Evolutionary conservation across 371 early-diverging fungal species (phyloP).

Genomic region (Sporodiniella umbellata): DNA sequence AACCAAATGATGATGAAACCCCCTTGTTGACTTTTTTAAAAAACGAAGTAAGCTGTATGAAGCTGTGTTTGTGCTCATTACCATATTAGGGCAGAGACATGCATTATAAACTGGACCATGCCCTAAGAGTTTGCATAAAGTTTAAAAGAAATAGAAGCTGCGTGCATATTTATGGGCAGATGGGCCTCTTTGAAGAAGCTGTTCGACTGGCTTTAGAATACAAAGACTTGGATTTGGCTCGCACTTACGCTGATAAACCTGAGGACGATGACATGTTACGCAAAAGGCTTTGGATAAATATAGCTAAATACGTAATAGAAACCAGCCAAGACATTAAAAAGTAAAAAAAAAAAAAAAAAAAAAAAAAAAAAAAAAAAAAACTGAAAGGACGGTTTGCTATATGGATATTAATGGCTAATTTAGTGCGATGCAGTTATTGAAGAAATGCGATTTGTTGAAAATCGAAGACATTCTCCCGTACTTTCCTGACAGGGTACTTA

Average conservation of each 20-base stretch:
- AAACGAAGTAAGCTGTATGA: constrained; percentile 51
- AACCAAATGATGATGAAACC: constrained; percentile 60
- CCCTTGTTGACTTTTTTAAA: constrained; percentile 67
- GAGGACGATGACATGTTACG: constrained; percentile 72
- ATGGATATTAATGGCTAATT: no score
- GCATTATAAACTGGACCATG: constrained; percentile 85
- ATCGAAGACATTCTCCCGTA: constrained; percentile 94
- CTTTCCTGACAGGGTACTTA: constrained; percentile 92
- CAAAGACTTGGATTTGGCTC: constrained; percentile 83
- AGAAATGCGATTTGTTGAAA: constrained; percentile 77
- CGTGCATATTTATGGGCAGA: constrained; percentile 77
- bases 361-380: no score
- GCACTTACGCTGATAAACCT: constrained; percentile 87
- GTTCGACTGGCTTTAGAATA: constrained; percentile 80
- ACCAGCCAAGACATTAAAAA: constrained; percentile 78
- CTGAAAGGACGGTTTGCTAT: no score
- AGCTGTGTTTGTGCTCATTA: no score
- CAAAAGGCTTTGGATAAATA: constrained; percentile 87
- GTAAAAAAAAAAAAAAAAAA: neutral
- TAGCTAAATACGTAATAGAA: constrained; percentile 87
- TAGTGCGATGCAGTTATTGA: constrained; percentile 82
- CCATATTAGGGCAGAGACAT: constrained; percentile 55
- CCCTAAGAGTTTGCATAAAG: constrained; percentile 78
- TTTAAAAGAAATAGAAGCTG: constrained; percentile 72
- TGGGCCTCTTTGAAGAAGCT: constrained; percentile 87